Evolutionary conservation across 345 rosid species (phyloP), one percentile per base, ranked within the genome.

Genomic region (Odontarrhena argentea): DNA sequence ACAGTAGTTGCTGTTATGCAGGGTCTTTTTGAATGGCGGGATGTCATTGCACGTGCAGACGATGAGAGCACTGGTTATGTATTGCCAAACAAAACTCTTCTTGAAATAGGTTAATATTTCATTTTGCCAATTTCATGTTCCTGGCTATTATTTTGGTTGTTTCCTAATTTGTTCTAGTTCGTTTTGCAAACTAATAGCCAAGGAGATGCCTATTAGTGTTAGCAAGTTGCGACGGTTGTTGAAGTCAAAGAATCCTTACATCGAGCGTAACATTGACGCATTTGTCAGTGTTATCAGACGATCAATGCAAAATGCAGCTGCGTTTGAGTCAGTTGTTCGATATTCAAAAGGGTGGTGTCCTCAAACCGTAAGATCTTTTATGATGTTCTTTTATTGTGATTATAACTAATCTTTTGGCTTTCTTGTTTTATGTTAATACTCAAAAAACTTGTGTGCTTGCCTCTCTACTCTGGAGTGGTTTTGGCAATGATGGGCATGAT

Each of bases 21-120:
- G 98, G 96, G 89, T 15, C 94, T 93, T 46, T 85, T 50, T 70
- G 81, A 84, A 74, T 93, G 97, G 97, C 86, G 96, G 65, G 97
- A 93, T 79, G 75, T 4, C 54, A 64, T 88, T 79, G 97, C 95
- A 53, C 94, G 97, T 44, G 70, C 76, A 51, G 88, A 88, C 64
- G 98, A 93, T 68, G 98, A 93, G 76, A 88, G 98, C 79, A 90
- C 97, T 5, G 96, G 98, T 36, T 93, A 77, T 74, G 77, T 92
- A 58, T 74, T 93, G 73, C 94, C 98, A 18, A 93, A 93, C 75
- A 93, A 80, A 80, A 81, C 78, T 63, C 92, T 93, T 68, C 79
- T 93, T 77, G 92, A 86, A 67, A 81, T 93, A 40, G 98, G 98
- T 90, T 81, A 44, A 71, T 36, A 58, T 5, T 40, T 44, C 53